Evolutionary conservation across 768 basidiomycete species (phyloP), one percentile per base, ranked within the genome.

Genomic region (Leucocoprinus sp.): DNA sequence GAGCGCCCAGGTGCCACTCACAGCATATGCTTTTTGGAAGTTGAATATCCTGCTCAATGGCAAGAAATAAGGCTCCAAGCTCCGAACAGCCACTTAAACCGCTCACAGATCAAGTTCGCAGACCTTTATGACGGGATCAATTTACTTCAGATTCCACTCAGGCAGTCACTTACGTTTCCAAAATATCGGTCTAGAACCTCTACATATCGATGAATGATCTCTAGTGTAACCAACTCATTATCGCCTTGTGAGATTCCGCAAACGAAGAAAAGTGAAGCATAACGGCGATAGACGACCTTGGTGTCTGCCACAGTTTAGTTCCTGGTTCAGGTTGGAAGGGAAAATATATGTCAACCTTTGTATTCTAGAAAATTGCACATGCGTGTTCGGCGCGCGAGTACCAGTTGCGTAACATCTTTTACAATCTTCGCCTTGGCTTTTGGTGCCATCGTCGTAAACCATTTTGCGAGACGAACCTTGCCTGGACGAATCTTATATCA

Each of bases 351-450:
- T 33, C 22, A 55, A 91, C 95, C 95, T 72, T 98, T 98, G 75
- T 98, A 97, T 64, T 99, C 96, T 43, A 99, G 66, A 60, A 99
- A 92, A 67, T 99, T 99, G 64, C 93, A 98, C 93, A 96, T 98
- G 52, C 92, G 76, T 46, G 96, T 95, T 51, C 96, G 76, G 37
- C 96, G 78, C 37, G 93, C 93, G 37, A 97, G 75, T 31, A 99
- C 96, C 42, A 97, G 76, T 66, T 98, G 95, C 0, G 96, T 99
- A 15, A 98, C 93, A 64, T 99, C 96, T 71, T 97, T 97, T 55
- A 98, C 88, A 59, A 98, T 97, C 79, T 98, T 98, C 43, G 80
- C 80, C 69, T 95, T 96, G 41, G 72, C 71, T 63, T 96, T 95
- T 15, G 89, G 80, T 21, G 88, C 74, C 72, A 96, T 82, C 4